Evolutionary conservation across 2,329 filamentous ascomycete species (phyloP).

Genomic region (Dendryphion nanum): DNA sequence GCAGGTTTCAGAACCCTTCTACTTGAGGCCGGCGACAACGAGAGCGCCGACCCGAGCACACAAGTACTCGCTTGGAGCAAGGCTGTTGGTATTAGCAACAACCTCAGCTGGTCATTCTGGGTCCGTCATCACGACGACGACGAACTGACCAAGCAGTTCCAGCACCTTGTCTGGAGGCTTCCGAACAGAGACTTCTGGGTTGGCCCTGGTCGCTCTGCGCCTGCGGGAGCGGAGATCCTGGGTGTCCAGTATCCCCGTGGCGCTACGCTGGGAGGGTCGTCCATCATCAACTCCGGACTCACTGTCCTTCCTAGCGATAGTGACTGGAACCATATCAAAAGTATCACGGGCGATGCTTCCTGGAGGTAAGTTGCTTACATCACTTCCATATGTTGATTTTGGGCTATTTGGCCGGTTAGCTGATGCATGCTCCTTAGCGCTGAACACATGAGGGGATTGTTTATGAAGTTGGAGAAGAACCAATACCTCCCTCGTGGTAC

Average conservation of each 20-base stretch:
- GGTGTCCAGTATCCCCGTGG: conserved; percentile 60
- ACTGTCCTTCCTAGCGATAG: conserved; percentile 56
- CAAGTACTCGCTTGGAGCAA: conserved; percentile 52
- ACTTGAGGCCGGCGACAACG: conserved; percentile 59
- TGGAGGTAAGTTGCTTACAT: too few species aligned
- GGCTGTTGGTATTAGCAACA: conserved; percentile 54
- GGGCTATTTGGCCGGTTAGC: too few species aligned
- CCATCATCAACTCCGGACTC: conserved; percentile 48
- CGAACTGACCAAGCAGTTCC: conserved; percentile 51
- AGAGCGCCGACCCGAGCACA: conserved; percentile 49
- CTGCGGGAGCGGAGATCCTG: conserved; percentile 48
- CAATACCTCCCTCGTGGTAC: conserved; percentile 25
- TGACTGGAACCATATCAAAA: conserved; percentile 59
- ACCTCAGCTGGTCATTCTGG: conserved; percentile 61
- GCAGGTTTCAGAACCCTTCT: conserved; percentile 58
- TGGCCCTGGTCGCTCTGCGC: conserved; percentile 47
- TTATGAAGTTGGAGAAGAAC: conserved; percentile 29
- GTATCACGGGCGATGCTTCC: conserved; percentile 57
- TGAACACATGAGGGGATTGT: conserved; percentile 58
- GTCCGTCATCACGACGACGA: conserved; percentile 59
- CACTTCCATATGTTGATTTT: too few species aligned
- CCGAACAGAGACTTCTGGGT: conserved; percentile 54
- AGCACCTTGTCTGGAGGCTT: conserved; percentile 57
- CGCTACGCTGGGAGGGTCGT: conserved; percentile 56
- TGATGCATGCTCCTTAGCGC: too few species aligned